These are phyloP conservation scores for Penicillium sp. DNA, from an alignment of 2,329 filamentous ascomycete genomes.

Conservation along the genomic window DNA sequence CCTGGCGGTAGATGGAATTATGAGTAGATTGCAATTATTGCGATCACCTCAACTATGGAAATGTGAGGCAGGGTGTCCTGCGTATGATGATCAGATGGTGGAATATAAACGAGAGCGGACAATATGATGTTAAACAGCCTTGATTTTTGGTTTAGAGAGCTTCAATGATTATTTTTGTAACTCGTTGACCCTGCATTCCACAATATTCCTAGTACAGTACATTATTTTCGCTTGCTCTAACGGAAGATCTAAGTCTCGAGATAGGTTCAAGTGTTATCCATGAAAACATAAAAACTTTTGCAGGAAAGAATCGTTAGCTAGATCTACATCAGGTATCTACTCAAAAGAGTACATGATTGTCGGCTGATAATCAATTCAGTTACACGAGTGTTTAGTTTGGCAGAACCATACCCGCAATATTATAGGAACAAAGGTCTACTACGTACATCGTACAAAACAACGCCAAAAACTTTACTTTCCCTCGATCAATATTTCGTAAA, in stretches of 20 bases:
- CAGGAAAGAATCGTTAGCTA: too few species aligned
- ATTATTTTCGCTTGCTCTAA: too few species aligned
- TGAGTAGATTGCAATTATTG: not conserved
- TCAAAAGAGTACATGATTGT: not conserved
- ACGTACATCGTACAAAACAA: not conserved
- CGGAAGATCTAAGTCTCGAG: too few species aligned
- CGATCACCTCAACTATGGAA: not conserved
- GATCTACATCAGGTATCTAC: not conserved
- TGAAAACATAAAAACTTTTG: too few species aligned
- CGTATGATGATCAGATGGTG: not conserved
- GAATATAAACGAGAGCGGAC: not conserved
- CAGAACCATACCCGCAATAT: not conserved
- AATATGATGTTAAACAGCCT: not conserved
- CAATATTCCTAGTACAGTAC: too few species aligned
- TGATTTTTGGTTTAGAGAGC: not conserved
- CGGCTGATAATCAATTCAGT: not conserved
- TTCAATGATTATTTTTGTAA: not conserved
- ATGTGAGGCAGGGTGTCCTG: not conserved
- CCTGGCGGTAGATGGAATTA: constrained; percentile 39
- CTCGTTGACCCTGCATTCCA: not conserved
- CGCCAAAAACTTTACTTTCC: not conserved
- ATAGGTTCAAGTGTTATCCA: too few species aligned
- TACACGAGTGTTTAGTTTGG: not conserved
- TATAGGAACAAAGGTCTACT: not conserved
- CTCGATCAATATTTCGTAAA: not conserved